Evolutionary conservation across 2,329 filamentous ascomycete genomes (phyloP), one percentile per base, ranked within the genome.

Genomic region (Coniochaeta sp.): DNA sequence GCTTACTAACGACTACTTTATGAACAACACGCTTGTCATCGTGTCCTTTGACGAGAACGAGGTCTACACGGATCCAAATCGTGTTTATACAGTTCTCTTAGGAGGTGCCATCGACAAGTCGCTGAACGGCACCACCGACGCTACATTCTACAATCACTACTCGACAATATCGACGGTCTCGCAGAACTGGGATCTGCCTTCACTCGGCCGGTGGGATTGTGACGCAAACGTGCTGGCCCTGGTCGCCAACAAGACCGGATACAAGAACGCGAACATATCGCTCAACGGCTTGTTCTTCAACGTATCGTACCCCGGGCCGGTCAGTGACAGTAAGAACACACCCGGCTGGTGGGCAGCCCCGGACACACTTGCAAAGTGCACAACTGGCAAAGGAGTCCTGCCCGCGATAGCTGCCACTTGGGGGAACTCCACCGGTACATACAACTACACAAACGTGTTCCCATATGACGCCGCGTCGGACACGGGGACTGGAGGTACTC

Each of bases 41-140:
- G 73, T 86, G 47, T 85, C 81, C 2, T 86, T 83, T 62, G 83
- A 86, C 66, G 83, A 86, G 67, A 80, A 77, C 63, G 79, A 81
- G 62, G 79, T 77, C 12, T 82, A 83, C 69, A 71, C 70, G 2
- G 67, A 76, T 60, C 79, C 78, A 52, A 86, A 86, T 71, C 76
- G 76, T 58, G 79, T 86, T 52, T 78, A 79, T 38, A 78, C 76
- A 33, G 74, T 86, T 34, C 74, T 86, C 1, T 76, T 86, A 8
- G 83, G 83, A 3, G 82, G 78, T 50, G 80, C 81, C 12, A 70
- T 86, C 1, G 80, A 81, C 0, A 43, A 67, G 5, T 62, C 70
- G 2, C 71, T 80, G 3, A 74, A 77, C 36, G 81, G 81, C 36
- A 83, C 80, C 9, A 76, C 72, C 6, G 83, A 86, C 67, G 65